Evolutionary conservation across 1,284 basidiomycete species (phyloP).

Genomic region (Volvariella volvacea): DNA sequence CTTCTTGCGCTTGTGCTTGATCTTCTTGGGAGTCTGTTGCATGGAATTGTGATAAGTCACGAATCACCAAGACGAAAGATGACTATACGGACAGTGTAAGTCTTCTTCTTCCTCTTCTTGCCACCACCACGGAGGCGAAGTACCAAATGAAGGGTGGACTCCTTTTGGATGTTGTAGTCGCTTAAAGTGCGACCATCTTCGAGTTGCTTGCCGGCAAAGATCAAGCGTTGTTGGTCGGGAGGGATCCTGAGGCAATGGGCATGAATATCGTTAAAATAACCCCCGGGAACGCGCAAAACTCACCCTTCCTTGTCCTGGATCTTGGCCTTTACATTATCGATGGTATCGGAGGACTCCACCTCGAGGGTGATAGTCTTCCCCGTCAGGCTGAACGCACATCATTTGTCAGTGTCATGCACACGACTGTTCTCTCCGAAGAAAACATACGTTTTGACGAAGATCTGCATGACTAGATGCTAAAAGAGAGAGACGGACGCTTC

Average conservation of each 20-base stretch:
- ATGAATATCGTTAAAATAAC: conserved; percentile 8
- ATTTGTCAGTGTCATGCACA: conserved; percentile 10
- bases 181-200: conserved; percentile 88
- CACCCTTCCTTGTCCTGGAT: conserved; percentile 95
- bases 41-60: conserved; percentile 1
- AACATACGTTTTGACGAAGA: conserved; percentile 89
- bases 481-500: conserved; percentile 42
- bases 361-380: conserved; percentile 99
- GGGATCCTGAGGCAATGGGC: conserved; percentile 55
- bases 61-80: not conserved
- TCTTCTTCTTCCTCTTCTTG: conserved; percentile 99
- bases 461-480: conserved; percentile 62
- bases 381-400: conserved; percentile 68
- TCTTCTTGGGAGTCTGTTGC: conserved; percentile 93
- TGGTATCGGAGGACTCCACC: conserved; percentile 94
- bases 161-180: conserved; percentile 82
- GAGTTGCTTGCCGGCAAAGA: conserved; percentile 98
- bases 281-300: no score
- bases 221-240: conserved; percentile 95
- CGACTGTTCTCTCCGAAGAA: conserved; percentile 2
- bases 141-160: conserved; percentile 88
- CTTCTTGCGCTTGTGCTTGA: conserved; percentile 99
- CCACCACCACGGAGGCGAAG: conserved; percentile 94
- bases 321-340: conserved; percentile 97
- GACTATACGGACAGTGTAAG: conserved; percentile 68